A percentile compares a stretch with the other conserved stretches of the same genome.
phyloP scores from a whole-genome alignment of 2,329 filamentous ascomycete genomes.

The Malbranchea zuffiana region DNA sequence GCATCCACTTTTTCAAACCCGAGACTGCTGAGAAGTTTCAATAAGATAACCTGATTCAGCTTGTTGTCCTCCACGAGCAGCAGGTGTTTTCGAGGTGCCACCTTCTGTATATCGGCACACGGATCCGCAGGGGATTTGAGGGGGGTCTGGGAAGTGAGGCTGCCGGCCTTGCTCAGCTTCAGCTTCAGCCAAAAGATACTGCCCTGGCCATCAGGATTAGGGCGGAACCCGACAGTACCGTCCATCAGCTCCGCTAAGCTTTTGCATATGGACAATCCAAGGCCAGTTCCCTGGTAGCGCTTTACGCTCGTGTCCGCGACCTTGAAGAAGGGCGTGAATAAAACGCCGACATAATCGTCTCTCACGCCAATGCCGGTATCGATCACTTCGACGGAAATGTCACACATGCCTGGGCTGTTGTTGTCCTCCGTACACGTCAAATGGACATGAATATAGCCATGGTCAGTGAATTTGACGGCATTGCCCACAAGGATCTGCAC shows the following conservation, averaged over 20 bases:
- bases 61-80: slow-evolving; percentile 35
- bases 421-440: slow-evolving; percentile 34
- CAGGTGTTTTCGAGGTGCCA: slow-evolving; percentile 33
- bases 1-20: slow-evolving; percentile 35
- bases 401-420: slow-evolving; percentile 30
- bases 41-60: slow-evolving; percentile 34
- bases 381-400: slow-evolving; percentile 42
- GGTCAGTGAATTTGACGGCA: slow-evolving; percentile 51
- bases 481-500: slow-evolving; percentile 53
- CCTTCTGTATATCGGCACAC: slow-evolving; percentile 24
- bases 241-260: slow-evolving; percentile 47
- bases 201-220: slow-evolving; percentile 38
- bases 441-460: slow-evolving; percentile 41
- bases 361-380: slow-evolving; percentile 48
- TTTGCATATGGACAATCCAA: slow-evolving; percentile 49
- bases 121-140: slow-evolving; percentile 16
- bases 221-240: slow-evolving; percentile 39
- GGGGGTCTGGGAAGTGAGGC: background rate
- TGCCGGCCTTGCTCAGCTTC: slow-evolving; percentile 14
- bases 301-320: slow-evolving; percentile 45
- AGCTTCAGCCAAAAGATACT: slow-evolving; percentile 46
- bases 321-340: slow-evolving; percentile 49
- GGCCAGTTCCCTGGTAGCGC: slow-evolving; percentile 45
- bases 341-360: slow-evolving; percentile 32
- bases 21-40: slow-evolving; percentile 29